Base-by-base conservation (phyloP, 345 rosid genomes). In the Acer yangbiense region DNA sequence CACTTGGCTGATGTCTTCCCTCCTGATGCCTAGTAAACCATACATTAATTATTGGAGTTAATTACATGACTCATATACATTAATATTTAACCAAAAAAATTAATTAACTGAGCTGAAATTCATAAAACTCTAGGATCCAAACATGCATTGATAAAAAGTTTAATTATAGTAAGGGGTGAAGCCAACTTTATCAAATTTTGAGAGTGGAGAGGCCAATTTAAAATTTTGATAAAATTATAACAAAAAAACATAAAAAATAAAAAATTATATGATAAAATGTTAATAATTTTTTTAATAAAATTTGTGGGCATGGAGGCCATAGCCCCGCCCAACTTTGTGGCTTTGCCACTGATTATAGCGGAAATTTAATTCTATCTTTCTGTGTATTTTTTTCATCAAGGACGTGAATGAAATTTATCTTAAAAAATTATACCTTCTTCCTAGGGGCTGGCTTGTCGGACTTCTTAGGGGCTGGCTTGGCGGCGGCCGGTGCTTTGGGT, bases 401-500 rank as follows among this genome's bases (percentile, higher is more conserved):
- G 39, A 35, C 6, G 6, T 66, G 44, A 29, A 39, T 17, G 20
- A 7, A 66, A 13, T 29, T 25, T 10, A 23, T 60, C 27, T 11
- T 62, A 23, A 25, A 62, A 27, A 23, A 60, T n/a, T n/a, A 2
- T 52, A 87, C 90, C 92, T 83, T 89, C 82, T 84, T 89, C 84
- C 86, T 89, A 17, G 88, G 79, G 52, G 82, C 87, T 73, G 91
- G 76, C 67, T 89, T 89, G 41, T 86, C 88, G 9, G 82, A 72
- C 85, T 87, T 89, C 80, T 83, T 85, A 16, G 86, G 58, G 75
- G 78, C 77, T 6, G 87, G 76, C 78, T 85, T 89, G 82, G 91
- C 68, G 60, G 91, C 68, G 64, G 81, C 75, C 18, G 86, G 41
- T 73, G 76, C 82, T 73, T 80, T 89, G 21, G 89, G 79, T 4